Conservation (phyloP, 257 asterid genomes). For the Nicotiana attenuata region DNA sequence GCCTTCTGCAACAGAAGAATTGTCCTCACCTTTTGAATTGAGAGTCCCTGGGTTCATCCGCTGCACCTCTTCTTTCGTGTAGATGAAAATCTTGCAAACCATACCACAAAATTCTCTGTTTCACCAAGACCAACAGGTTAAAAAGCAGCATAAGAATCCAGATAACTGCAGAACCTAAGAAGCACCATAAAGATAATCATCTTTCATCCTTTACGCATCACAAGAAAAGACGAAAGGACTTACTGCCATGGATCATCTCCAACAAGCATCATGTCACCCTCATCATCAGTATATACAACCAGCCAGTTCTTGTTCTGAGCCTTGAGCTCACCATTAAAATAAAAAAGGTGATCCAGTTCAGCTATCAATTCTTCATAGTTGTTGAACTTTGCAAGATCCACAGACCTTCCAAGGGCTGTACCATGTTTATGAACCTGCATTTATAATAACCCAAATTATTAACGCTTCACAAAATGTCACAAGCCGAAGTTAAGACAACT, state of each 20-base stretch:
- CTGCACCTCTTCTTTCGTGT: slow-evolving; percentile 63
- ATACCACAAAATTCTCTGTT: slow-evolving; percentile 72
- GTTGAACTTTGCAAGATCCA: slow-evolving; percentile 60
- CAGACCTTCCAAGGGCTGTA: slow-evolving; percentile 77
- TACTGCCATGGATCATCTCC: slow-evolving; percentile 94
- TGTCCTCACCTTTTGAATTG: slow-evolving; percentile 61
- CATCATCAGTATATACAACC: slow-evolving; percentile 78
- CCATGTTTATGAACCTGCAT: slow-evolving; percentile 81
- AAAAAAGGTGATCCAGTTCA: slow-evolving; percentile 73
- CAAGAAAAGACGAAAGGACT: slow-evolving; percentile 22
- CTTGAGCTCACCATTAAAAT: slow-evolving; percentile 57
- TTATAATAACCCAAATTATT: background rate
- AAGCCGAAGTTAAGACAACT: background rate
- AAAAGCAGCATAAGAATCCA: background rate
- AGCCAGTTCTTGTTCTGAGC: slow-evolving; percentile 69
- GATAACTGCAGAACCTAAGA: background rate
- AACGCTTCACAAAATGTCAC: background rate
- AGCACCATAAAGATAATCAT: background rate
- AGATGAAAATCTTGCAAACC: slow-evolving; percentile 64
- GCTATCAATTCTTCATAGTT: slow-evolving; percentile 59
- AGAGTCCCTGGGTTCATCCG: slow-evolving; percentile 73
- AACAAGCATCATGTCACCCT: slow-evolving; percentile 82
- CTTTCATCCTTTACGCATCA: background rate
- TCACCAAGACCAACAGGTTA: slow-evolving; percentile 14
- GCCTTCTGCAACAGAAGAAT: slow-evolving; percentile 58